Evolutionary conservation across 2,329 filamentous ascomycete species (phyloP).

Genomic region (Teratosphaeria viscida): DNA sequence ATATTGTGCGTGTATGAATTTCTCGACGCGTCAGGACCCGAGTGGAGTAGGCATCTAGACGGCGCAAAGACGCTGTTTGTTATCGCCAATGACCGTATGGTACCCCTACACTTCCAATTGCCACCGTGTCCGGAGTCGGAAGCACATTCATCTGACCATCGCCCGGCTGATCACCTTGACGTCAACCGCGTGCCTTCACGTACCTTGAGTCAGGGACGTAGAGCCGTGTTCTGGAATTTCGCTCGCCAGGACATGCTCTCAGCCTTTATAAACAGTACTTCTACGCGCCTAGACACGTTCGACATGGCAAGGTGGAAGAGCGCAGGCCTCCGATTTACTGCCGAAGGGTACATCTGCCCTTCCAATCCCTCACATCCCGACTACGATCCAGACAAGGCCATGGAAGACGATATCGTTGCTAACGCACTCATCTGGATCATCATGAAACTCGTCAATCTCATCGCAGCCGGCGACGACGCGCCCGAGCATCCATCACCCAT

Average conservation of each 20-base stretch:
- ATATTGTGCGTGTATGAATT: conserved; percentile 60
- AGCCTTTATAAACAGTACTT: conserved; percentile 52
- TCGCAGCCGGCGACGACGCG: conserved; percentile 46
- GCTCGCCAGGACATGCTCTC: conserved; percentile 55
- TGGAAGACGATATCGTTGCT: conserved; percentile 53
- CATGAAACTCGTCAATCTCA: conserved; percentile 56
- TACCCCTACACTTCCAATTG: conserved; percentile 30
- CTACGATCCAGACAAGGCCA: conserved; percentile 33
- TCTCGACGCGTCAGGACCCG: conserved; percentile 51
- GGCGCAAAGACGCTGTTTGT: conserved; percentile 54
- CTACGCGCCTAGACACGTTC: conserved; percentile 51
- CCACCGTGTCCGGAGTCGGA: conserved; percentile 28
- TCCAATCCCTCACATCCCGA: conserved; percentile 37
- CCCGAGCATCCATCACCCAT: conserved; percentile 26
- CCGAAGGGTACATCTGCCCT: conserved; percentile 40
- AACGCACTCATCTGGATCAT: conserved; percentile 57
- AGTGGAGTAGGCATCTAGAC: conserved; percentile 55
- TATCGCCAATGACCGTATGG: conserved; percentile 41
- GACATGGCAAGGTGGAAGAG: conserved; percentile 55
- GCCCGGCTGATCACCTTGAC: background rate
- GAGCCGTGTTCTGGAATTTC: conserved; percentile 57
- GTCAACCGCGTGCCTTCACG: background rate
- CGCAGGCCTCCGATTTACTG: conserved; percentile 49
- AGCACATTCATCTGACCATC: conserved; percentile 12
- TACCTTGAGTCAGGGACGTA: conserved; percentile 44